Evolutionary conservation across 106 monocot species (phyloP).

Genomic region (Allium cepa): DNA sequence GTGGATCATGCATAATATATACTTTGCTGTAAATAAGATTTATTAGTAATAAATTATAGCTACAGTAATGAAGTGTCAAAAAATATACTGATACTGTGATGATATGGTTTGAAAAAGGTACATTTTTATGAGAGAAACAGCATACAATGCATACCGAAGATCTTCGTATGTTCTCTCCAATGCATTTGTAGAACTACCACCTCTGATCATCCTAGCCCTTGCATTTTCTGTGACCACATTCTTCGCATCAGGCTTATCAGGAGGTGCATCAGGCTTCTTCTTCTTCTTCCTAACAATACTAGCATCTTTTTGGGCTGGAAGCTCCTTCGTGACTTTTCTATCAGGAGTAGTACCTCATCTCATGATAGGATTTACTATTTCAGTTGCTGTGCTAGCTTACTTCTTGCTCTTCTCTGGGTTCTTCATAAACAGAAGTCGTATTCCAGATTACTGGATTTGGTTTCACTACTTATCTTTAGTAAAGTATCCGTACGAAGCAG

Average conservation of each 20-base stretch:
- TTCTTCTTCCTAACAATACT: slow-evolving; percentile 73
- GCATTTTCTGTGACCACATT: slow-evolving; percentile 75
- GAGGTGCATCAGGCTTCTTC: slow-evolving; percentile 55
- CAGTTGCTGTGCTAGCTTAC: slow-evolving; percentile 69
- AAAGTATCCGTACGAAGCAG: slow-evolving; percentile 93
- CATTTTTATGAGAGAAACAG: slow-evolving; percentile 94
- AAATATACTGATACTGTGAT: too few species aligned
- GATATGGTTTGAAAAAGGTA: slow-evolving; percentile 3
- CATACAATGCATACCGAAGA: slow-evolving; percentile 91
- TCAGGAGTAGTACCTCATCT: slow-evolving; percentile 75
- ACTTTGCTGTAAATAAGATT: too few species aligned
- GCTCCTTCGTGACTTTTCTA: slow-evolving; percentile 86
- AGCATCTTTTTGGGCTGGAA: slow-evolving; percentile 89
- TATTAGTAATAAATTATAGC: too few species aligned
- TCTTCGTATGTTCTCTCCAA: slow-evolving; percentile 95
- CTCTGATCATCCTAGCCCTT: slow-evolving; percentile 54
- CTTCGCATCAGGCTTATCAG: slow-evolving; percentile 80
- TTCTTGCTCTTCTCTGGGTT: slow-evolving; percentile 91
- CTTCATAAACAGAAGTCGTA: slow-evolving; percentile 83
- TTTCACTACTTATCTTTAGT: slow-evolving; percentile 95
- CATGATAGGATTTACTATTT: slow-evolving; percentile 76
- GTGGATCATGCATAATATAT: too few species aligned
- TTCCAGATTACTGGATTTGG: slow-evolving; percentile 87
- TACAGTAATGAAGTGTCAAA: too few species aligned
- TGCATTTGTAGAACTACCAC: slow-evolving; percentile 63